phyloP scores from a whole-genome alignment of 2,329 filamentous ascomycete genomes.

The Chaetomium strumarium region DNA sequence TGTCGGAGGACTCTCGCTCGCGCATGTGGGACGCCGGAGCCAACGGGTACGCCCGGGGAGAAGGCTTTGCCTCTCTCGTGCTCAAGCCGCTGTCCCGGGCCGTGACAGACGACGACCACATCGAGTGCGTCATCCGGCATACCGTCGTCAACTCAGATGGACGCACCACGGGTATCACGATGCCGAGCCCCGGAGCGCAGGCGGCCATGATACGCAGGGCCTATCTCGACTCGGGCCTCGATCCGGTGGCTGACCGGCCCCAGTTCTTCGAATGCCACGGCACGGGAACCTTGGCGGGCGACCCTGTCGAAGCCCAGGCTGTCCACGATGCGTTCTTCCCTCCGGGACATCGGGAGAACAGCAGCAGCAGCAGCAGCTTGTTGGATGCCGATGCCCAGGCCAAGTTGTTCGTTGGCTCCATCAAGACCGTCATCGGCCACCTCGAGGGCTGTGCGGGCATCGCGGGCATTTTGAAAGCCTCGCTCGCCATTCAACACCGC shows the following conservation, averaged over 20 bases:
- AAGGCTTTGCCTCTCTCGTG: constrained; percentile 42
- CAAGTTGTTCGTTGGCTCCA: constrained; percentile 31
- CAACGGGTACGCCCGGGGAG: constrained; percentile 48
- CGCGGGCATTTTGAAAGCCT: constrained; percentile 38
- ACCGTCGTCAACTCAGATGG: constrained; percentile 43
- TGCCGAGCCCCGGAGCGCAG: constrained; percentile 40
- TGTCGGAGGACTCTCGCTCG: constrained; percentile 33
- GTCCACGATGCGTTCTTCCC: too few relatives aligned
- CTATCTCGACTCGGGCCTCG: constrained; percentile 36
- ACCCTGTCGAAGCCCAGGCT: too few relatives aligned
- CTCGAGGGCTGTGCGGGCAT: constrained; percentile 42
- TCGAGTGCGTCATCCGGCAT: constrained; percentile 38
- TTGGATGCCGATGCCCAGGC: neutral
- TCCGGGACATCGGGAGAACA: too few relatives aligned
- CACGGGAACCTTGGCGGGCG: constrained; percentile 26
- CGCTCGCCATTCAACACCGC: constrained; percentile 35
- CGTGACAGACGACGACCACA: constrained; percentile 37
- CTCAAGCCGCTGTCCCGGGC: constrained; percentile 43
- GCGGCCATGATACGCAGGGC: constrained; percentile 34
- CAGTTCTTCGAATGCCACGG: constrained; percentile 40
- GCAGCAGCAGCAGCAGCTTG: too few relatives aligned
- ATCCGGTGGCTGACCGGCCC: constrained; percentile 23
- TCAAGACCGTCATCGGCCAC: constrained; percentile 41
- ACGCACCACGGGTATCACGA: constrained; percentile 41
- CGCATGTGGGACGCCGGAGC: constrained; percentile 40